Percentiles rank a stretch among this genome's conserved stretches.
phyloP scores from a whole-genome alignment of 495 filamentous ascomycete genomes.

The Chlorociboria aeruginascens region DNA sequence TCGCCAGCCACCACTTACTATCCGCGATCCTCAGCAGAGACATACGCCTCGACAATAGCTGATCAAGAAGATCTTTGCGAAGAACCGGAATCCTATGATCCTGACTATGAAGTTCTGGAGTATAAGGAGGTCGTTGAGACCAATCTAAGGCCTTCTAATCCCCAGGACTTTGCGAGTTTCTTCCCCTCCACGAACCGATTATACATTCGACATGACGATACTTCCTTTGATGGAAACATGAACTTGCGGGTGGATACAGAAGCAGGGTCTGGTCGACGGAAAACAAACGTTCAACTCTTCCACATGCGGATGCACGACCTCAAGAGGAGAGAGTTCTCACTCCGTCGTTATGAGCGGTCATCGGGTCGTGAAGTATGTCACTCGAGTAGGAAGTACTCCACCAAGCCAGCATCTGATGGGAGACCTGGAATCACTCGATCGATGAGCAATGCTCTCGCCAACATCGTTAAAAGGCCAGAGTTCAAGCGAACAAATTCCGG shows the following conservation, averaged over 20 bases:
- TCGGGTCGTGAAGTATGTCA: constrained; percentile 92
- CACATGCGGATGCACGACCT: constrained; percentile 95
- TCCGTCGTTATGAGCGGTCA: constrained; percentile 83
- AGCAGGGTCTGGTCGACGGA: constrained; percentile 24
- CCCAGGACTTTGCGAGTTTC: constrained; percentile 71
- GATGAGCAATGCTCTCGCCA: constrained; percentile 61
- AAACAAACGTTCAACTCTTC: constrained; percentile 71
- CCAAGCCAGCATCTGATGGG: constrained; percentile 24
- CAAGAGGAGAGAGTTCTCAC: constrained; percentile 73
- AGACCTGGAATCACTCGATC: constrained; percentile 53
- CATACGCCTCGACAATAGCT: constrained; percentile 62
- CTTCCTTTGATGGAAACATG: constrained; percentile 92
- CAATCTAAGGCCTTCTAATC: constrained; percentile 60
- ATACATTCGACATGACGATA: constrained; percentile 81
- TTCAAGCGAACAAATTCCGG: constrained; percentile 35
- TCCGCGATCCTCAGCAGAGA: constrained; percentile 59
- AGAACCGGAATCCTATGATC: constrained; percentile 40
- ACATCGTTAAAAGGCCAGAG: constrained; percentile 41
- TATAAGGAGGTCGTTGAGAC: constrained; percentile 47
- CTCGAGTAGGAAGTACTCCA: constrained; percentile 53
- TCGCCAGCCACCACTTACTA: constrained; percentile 36
- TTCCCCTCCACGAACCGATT: constrained; percentile 78
- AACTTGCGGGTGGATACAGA: constrained; percentile 84
- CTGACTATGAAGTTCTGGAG: constrained; percentile 38
- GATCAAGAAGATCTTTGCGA: constrained; percentile 51